These are phyloP conservation scores for Combretum micranthum DNA, from an alignment of 345 rosid species.

Conservation along the genomic window DNA sequence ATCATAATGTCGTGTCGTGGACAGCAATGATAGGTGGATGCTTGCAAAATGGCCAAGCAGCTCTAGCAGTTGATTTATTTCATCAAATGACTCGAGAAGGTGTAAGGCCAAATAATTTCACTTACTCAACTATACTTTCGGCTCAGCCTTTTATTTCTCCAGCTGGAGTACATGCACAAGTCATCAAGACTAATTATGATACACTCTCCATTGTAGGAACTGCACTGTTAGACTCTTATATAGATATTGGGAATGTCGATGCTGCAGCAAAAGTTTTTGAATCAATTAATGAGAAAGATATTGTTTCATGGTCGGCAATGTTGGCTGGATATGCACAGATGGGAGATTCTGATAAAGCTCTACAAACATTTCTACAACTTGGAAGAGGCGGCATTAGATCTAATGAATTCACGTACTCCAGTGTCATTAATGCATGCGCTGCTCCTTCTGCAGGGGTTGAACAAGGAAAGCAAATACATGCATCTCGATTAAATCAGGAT, in stretches of 20 bases:
- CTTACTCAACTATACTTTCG: conserved; percentile 68
- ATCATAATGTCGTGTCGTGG: conserved; percentile 60
- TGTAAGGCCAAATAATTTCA: conserved; percentile 64
- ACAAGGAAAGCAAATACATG: conserved; percentile 86
- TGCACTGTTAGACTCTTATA: conserved; percentile 75
- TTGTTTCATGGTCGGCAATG: conserved; percentile 94
- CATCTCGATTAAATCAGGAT: conserved; percentile 60
- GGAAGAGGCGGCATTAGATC: conserved; percentile 47
- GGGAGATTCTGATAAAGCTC: conserved; percentile 64
- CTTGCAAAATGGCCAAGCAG: conserved; percentile 51
- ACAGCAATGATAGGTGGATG: conserved; percentile 76
- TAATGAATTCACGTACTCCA: conserved; percentile 75
- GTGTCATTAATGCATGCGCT: conserved; percentile 67
- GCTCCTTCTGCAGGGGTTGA: conserved; percentile 54
- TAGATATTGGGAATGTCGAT: conserved; percentile 43
- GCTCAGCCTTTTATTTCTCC: conserved; percentile 55
- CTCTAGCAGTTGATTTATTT: conserved; percentile 48
- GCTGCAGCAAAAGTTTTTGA: conserved; percentile 57
- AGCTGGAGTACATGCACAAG: conserved; percentile 59
- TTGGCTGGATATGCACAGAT: conserved; percentile 66
- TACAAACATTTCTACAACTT: conserved; percentile 40
- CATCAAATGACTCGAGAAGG: conserved; percentile 53
- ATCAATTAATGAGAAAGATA: conserved; percentile 55
- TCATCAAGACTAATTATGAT: conserved; percentile 55
- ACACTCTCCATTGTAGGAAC: conserved; percentile 62